Conservation (phyloP, 2,329 filamentous ascomycete genomes). For the Ophiosphaerella narmari region DNA sequence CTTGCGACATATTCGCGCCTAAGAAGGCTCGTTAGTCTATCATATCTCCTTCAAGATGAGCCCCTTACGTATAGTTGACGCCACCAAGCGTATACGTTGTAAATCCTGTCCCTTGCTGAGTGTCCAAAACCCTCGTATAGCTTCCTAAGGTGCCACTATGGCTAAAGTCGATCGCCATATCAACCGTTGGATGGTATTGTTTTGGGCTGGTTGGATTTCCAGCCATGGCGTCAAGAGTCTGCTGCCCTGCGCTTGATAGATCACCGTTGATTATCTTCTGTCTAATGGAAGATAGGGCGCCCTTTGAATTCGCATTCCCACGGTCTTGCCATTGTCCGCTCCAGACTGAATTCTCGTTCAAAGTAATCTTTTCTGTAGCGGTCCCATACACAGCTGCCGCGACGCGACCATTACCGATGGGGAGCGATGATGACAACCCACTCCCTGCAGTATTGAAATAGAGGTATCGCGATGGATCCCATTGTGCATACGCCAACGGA, state of each 20-base stretch:
- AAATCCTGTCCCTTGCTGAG: constrained; percentile 5
- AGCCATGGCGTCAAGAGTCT: constrained; percentile 1
- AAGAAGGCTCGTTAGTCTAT: not conserved
- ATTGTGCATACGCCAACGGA: not conserved
- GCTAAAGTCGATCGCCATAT: constrained; percentile 8
- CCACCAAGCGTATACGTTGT: constrained; percentile 8
- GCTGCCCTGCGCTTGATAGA: constrained; percentile 8
- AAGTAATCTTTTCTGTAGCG: constrained; percentile 7
- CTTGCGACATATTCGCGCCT: constrained; percentile 15
- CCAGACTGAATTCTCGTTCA: constrained; percentile 22
- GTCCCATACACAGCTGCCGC: constrained; percentile 13
- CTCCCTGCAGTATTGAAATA: constrained; percentile 2
- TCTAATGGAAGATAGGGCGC: constrained; percentile 4
- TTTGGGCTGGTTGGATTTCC: constrained; percentile 6
- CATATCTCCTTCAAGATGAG: not conserved
- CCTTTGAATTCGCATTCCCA: constrained; percentile 5
- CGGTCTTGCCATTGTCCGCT: constrained; percentile 15
- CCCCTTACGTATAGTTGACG: constrained; percentile 13
- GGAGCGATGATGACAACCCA: not conserved
- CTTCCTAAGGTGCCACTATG: not conserved
- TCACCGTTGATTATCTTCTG: constrained; percentile 11
- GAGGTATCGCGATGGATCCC: constrained; percentile 2
- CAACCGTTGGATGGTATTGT: constrained; percentile 2
- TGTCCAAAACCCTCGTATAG: constrained; percentile 15
- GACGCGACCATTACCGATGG: constrained; percentile 17